Conservation (phyloP, 202 grass and related monocot species). For the Digitaria exilis region DNA sequence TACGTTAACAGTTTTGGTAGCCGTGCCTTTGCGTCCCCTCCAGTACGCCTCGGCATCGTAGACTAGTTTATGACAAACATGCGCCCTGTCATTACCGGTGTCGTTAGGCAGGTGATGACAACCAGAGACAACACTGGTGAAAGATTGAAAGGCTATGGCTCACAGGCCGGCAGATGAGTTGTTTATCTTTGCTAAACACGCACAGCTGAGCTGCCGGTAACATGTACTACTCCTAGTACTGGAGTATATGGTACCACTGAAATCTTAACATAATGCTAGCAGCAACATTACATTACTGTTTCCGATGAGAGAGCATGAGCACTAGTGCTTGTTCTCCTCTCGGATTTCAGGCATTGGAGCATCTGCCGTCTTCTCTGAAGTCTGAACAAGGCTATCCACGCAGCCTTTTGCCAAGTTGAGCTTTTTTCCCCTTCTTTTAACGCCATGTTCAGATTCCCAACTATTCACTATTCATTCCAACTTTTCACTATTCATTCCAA, state of each 20-base stretch:
- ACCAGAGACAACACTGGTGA: neutral
- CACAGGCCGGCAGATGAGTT: neutral
- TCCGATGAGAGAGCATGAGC: neutral
- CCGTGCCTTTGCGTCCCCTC: neutral
- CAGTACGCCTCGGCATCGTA: neutral
- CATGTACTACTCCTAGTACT: neutral
- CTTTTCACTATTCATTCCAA: no score
- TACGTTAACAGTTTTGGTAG: neutral
- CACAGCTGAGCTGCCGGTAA: neutral
- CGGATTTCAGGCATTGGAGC: neutral
- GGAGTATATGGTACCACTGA: neutral
- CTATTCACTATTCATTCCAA: no score
- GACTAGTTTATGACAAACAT: slow-evolving; percentile 40
- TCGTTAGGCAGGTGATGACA: slow-evolving; percentile 8
- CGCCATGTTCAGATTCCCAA: no score
- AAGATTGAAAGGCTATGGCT: neutral
- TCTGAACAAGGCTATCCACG: slow-evolving; percentile 1
- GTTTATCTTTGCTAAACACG: neutral
- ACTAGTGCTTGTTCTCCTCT: neutral
- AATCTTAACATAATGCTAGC: neutral
- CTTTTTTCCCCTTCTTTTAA: no score
- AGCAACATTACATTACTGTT: neutral
- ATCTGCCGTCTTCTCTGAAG: neutral
- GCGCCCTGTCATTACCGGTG: slow-evolving; percentile 28
- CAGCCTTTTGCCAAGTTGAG: no score